phyloP scores from a whole-genome alignment of 257 asterid genomes.

The Solanum chilense region DNA sequence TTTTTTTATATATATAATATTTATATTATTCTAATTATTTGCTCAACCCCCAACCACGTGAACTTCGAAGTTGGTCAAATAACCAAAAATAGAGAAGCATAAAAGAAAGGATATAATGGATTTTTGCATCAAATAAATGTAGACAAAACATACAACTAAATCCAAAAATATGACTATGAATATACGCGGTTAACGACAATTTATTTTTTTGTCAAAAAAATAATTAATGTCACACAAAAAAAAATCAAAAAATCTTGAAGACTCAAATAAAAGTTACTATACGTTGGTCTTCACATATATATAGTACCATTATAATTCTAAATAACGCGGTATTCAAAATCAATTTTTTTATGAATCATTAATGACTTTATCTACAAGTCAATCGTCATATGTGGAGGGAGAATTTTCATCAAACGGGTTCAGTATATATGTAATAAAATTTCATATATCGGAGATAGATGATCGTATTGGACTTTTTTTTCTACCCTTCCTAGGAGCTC shows the following conservation, averaged over 20 bases:
- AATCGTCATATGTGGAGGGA: not conserved
- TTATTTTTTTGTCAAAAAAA: not conserved
- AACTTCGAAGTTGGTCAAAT: not conserved
- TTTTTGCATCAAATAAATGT: not conserved
- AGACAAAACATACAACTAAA: not conserved
- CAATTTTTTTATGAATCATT: not conserved
- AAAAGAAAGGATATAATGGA: not conserved
- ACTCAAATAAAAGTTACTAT: not conserved
- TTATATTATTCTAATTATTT: no score
- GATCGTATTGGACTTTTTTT: not conserved
- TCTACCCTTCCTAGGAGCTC: rapidly evolving
- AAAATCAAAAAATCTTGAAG: not conserved
- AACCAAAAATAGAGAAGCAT: not conserved
- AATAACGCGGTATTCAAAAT: not conserved
- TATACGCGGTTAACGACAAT: not conserved
- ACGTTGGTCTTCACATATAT: not conserved
- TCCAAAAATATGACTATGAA: not conserved
- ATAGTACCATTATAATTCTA: not conserved
- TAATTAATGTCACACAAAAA: not conserved
- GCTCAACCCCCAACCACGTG: no score
- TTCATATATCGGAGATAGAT: not conserved
- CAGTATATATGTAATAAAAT: not conserved
- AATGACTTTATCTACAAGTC: not conserved
- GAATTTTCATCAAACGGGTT: not conserved
- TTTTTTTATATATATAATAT: no score